Base-by-base conservation (phyloP, 1,284 basidiomycete species). In the Cystobasidiaceae sp. region DNA sequence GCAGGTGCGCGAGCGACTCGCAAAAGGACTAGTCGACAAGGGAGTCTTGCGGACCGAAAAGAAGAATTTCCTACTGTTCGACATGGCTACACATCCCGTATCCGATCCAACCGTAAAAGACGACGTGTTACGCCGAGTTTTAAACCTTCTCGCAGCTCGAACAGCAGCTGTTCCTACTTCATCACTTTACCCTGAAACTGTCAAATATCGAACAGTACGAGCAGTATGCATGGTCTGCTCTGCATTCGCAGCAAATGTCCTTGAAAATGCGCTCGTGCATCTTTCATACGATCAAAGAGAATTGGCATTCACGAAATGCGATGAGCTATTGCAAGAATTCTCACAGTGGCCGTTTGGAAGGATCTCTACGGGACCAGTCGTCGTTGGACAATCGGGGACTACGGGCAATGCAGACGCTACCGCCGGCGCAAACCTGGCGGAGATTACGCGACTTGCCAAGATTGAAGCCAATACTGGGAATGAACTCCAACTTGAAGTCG, bases 21-120 rank as follows among this genome's bases (percentile, higher is more conserved):
- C 91, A n/a, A 97, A 97, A 77, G 93, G 93, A 1, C 84, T 97
- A 43, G 93, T 94, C 59, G 93, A 97, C 82, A 97, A 97, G 78
- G 93, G 93, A 71, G 85, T 97, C 43, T 83, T 97, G n/a, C 87
- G 93, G 50, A 97, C 93, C 11, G 93, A 96, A 77, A 96, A 96
- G 77, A 88, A 91, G 75, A 96, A 96, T 78, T 96, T 96, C 78
- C 82, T 96, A 48, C 82, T 96, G n/a, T 96, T 96, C 77, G 93
- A 97, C 80, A 96, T 96, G 93, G 92, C 93, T 21, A 96, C 93
- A 0, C 93, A 96, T 77, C 93, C 93, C 1, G 87, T 96, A 61
- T 89, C 91, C 7, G 93, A 96, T 77, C 83, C 90, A 27, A 87
- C 88, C 66, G 87, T 86, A 15, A 96, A 97, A 77, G 90, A 93